Base-by-base conservation (phyloP, 768 basidiomycete genomes). In the Dendrothele bispora region DNA sequence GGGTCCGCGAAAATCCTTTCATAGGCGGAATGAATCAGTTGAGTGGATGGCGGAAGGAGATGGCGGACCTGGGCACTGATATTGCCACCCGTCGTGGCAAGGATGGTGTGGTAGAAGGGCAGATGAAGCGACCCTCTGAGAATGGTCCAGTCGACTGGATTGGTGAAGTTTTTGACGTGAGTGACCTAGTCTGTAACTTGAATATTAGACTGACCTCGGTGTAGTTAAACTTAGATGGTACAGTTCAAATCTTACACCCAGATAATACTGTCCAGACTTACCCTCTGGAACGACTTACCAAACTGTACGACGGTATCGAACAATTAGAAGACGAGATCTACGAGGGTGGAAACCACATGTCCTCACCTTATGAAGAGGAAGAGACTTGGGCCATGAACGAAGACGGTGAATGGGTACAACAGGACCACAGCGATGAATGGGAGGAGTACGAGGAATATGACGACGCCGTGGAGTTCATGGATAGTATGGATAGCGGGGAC, bases 111-210 rank as follows among this genome's bases (percentile, higher is more conserved):
- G 57, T 55, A 34, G 77, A 80, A 39, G 66, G 67, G 18, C 62
- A 57, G 32, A 75, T 85, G 14, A 63, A 70, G 43, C 66, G 73
- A 43, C 75, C 78, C 29, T 53, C 53, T 22, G 53, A 52, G 26
- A 67, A 64, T 43, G 75, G 76, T 55, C 59, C 64, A 7, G 61
- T 68, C 38, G 60, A 91, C 20, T 98, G 94, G 94, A 82, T 90
- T 46, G 94, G 94, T 20, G 91, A 95, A 70, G 92, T 97, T 15
- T 79, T 78, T 25, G 79, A 77, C 62, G 92, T 82, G 66, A 41
- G 81, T 60, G 18, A 28, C 27, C 51, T 22, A 20, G 14, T 29
- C 12, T 22, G 38, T 55, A 46, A n/a, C 37, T 22, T 15, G 53
- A 39, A 48, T 52, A 39, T 36, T 30, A 32, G n/a, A 32, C 51